Evolutionary conservation across 225 moss, liverwort and hornwort species (phyloP).

Genomic region (Climacium dendroides): DNA sequence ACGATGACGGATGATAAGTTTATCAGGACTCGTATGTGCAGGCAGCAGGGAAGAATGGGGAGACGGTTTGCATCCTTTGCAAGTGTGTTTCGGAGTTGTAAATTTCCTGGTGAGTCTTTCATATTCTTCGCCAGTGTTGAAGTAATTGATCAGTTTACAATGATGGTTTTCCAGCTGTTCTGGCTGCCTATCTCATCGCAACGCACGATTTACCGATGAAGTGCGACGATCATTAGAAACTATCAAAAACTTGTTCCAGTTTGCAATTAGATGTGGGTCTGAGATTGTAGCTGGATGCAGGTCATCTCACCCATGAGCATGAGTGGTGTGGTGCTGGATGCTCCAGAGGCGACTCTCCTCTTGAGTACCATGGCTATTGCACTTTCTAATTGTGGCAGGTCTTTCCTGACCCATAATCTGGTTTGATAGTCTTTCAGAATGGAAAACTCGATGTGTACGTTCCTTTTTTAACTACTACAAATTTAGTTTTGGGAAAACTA

Average conservation of each 20-base stretch:
- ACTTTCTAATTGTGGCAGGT: slow-evolving; percentile 91
- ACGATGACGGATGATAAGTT: not conserved
- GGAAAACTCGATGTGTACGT: not conserved
- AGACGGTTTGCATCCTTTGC: slow-evolving; percentile 70
- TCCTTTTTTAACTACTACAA: not conserved
- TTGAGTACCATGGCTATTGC: slow-evolving; percentile 89
- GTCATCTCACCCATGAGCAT: slow-evolving; percentile 76
- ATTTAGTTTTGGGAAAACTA: not conserved
- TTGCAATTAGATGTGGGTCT: not conserved
- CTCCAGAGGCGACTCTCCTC: slow-evolving; percentile 81
- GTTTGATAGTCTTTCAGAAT: not conserved
- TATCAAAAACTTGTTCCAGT: not conserved
- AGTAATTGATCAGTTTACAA: not conserved
- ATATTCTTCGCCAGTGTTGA: not conserved
- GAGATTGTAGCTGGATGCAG: slow-evolving; percentile 35
- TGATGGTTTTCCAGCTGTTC: not conserved
- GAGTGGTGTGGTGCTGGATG: slow-evolving; percentile 83
- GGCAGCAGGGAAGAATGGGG: slow-evolving; percentile 66
- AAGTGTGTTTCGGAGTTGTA: slow-evolving; percentile 77
- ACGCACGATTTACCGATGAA: not conserved
- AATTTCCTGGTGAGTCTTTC: slow-evolving; percentile 59
- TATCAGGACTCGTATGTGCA: slow-evolving; percentile 21
- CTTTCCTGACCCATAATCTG: not conserved
- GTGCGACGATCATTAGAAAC: not conserved
- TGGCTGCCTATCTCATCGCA: not conserved